Evolutionary conservation across 345 rosid species (phyloP).

Genomic region (Salix viminalis): DNA sequence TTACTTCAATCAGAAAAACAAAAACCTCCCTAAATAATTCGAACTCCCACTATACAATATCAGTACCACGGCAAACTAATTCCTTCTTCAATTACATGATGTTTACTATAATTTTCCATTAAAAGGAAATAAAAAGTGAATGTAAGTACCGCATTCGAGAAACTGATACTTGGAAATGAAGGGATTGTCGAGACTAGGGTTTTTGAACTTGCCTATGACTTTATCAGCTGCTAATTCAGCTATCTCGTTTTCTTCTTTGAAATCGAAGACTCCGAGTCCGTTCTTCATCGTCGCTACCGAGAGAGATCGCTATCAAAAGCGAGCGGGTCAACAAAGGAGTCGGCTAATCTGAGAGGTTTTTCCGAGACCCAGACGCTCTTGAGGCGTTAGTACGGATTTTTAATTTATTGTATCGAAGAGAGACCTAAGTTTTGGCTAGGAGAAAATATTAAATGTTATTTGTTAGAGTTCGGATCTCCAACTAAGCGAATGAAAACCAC

Average conservation of each 20-base stretch:
- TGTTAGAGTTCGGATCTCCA: too few relatives aligned
- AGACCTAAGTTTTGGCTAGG: background rate
- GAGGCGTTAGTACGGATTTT: background rate
- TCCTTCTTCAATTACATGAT: background rate
- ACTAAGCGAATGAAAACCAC: too few relatives aligned
- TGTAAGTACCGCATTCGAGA: slow-evolving; percentile 36
- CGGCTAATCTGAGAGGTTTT: slow-evolving; percentile 5
- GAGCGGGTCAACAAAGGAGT: background rate
- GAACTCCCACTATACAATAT: background rate
- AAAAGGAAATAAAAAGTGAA: background rate
- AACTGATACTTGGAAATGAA: slow-evolving; percentile 38
- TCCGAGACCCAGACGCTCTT: background rate
- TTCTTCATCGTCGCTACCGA: slow-evolving; percentile 40
- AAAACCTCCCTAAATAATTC: too few relatives aligned
- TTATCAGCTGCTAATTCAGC: slow-evolving; percentile 45
- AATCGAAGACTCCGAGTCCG: slow-evolving; percentile 52
- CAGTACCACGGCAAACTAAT: background rate
- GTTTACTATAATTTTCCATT: background rate
- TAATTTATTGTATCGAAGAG: background rate
- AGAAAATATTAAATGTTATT: too few relatives aligned
- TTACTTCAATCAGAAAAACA: background rate
- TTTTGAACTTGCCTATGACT: slow-evolving; percentile 42
- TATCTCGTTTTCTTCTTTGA: slow-evolving; percentile 69
- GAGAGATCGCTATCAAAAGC: background rate
- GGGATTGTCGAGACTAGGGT: slow-evolving; percentile 52